These are phyloP conservation scores for Thelonectria rubi DNA, from an alignment of 2,329 filamentous ascomycete genomes.

Conservation along the genomic window DNA sequence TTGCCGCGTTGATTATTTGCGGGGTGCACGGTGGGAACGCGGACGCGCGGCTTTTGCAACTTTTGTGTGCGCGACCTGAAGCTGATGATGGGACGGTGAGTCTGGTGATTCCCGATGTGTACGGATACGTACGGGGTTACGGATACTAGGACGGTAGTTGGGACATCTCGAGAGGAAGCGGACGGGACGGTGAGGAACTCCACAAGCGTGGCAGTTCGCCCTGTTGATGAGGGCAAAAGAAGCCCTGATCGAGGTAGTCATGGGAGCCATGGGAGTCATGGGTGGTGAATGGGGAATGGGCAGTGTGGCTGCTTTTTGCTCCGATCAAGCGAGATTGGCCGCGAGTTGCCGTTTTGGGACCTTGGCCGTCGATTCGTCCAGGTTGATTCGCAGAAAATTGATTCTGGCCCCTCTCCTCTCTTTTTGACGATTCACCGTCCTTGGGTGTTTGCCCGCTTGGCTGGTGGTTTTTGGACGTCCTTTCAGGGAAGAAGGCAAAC, in stretches of 20 bases:
- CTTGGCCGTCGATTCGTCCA: not conserved
- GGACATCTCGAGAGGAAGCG: too few species aligned
- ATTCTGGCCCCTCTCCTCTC: too few species aligned
- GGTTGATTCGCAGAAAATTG: too few species aligned
- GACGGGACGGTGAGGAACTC: not conserved
- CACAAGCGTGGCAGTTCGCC: not conserved
- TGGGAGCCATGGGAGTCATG: too few species aligned
- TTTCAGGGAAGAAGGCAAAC: too few species aligned
- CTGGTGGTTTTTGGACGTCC: too few species aligned
- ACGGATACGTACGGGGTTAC: too few species aligned
- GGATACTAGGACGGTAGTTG: not conserved
- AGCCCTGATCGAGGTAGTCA: too few species aligned
- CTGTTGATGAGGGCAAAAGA: not conserved
- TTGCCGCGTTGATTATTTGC: not conserved
- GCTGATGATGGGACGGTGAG: conserved; percentile 25
- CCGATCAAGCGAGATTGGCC: conserved; percentile 40
- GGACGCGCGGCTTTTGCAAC: conserved; percentile 17
- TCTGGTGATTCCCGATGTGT: conserved; percentile 28
- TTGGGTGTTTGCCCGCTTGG: too few species aligned
- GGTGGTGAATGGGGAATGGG: not conserved
- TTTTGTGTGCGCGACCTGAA: conserved; percentile 35
- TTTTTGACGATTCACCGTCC: too few species aligned
- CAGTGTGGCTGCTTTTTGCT: conserved; percentile 24
- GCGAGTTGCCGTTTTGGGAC: conserved; percentile 25
- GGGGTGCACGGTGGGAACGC: not conserved